phyloP scores from a whole-genome alignment of 805 yeast genomes.

The Yarrowia keelungensis region DNA sequence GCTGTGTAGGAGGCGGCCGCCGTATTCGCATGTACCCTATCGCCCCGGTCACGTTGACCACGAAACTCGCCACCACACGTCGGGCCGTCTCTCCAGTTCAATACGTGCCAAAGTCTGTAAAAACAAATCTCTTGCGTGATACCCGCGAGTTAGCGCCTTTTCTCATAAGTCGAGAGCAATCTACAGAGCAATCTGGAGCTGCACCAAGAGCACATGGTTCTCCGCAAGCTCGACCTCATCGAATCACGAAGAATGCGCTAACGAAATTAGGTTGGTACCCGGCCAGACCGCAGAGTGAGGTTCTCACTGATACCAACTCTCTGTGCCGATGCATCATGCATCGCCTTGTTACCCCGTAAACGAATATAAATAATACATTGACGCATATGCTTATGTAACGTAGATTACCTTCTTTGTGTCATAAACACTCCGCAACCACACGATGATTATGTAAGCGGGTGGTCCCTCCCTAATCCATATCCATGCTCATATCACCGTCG shows the following conservation, averaged over 20 bases:
- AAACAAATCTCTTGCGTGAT: background rate
- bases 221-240: background rate
- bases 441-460: background rate
- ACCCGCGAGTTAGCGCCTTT: background rate
- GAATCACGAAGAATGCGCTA: background rate
- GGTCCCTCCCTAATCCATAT: background rate
- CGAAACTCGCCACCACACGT: background rate
- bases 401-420: background rate
- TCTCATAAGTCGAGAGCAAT: background rate
- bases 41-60: background rate
- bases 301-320: too few species aligned
- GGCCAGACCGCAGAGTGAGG: background rate
- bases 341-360: background rate
- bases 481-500: constrained; percentile 32
- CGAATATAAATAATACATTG: background rate
- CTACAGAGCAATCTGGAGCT: too few species aligned
- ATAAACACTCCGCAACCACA: background rate
- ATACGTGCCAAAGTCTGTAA: background rate
- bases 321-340: background rate
- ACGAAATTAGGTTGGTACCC: background rate
- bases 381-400: background rate
- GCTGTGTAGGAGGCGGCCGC: background rate
- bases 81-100: background rate
- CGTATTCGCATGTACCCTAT: constrained; percentile 7
- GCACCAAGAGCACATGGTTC: too few species aligned